phyloP scores from a whole-genome alignment of 495 filamentous ascomycete genomes.

The Hypoxylon perforatum region DNA sequence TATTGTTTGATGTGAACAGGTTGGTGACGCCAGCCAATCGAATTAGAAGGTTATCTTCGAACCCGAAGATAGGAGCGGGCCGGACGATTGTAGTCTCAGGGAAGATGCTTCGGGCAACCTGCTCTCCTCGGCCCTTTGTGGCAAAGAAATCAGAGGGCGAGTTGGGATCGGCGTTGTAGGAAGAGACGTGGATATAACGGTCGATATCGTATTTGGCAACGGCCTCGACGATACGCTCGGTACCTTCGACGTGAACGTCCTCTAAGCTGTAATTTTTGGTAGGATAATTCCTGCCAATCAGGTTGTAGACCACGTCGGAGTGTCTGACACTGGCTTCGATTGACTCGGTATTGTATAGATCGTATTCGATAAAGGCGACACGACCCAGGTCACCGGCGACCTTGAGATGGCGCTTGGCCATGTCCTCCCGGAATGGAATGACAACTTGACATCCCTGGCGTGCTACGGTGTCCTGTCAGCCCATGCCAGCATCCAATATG shows the following conservation, averaged over 20 bases:
- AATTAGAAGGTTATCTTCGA: slow-evolving; percentile 91
- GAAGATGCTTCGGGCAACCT: slow-evolving; percentile 87
- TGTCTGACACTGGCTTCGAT: slow-evolving; percentile 97
- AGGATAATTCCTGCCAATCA: slow-evolving; percentile 91
- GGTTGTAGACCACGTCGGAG: slow-evolving; percentile 96
- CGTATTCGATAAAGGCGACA: slow-evolving; percentile 91
- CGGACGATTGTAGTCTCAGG: slow-evolving; percentile 98
- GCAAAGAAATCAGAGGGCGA: slow-evolving; percentile 88
- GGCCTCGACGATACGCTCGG: slow-evolving; percentile 94
- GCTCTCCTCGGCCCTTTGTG: slow-evolving; percentile 89
- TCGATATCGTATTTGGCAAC: slow-evolving; percentile 99
- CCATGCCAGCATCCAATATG: slow-evolving; percentile 4
- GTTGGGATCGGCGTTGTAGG: slow-evolving; percentile 85
- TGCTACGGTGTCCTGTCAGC: slow-evolving; percentile 67
- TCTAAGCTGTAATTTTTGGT: slow-evolving; percentile 97
- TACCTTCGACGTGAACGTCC: slow-evolving; percentile 93
- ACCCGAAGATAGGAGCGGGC: slow-evolving; percentile 92
- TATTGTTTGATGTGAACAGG: slow-evolving; percentile 87
- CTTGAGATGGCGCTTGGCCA: slow-evolving; percentile 96
- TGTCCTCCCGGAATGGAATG: slow-evolving; percentile 94
- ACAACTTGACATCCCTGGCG: slow-evolving; percentile 92
- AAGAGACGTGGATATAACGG: slow-evolving; percentile 96
- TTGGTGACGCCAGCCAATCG: slow-evolving; percentile 82
- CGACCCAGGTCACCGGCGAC: slow-evolving; percentile 91
- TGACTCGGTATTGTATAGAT: slow-evolving; percentile 92